phyloP scores from a whole-genome alignment of 306 rosid species.

The Vigna mungo region DNA sequence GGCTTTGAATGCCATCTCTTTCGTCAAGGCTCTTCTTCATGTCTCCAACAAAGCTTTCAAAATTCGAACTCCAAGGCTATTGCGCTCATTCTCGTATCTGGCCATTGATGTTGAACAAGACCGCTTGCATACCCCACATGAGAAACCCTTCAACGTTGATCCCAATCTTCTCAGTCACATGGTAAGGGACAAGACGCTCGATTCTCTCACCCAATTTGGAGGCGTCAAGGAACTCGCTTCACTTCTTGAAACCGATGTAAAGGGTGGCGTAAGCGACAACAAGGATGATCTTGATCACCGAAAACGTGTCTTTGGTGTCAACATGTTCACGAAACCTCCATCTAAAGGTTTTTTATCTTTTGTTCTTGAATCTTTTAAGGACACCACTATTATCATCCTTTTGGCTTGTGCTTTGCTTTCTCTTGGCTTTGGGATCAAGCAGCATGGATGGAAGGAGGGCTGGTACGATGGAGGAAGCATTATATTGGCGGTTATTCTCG shows the following conservation, averaged over 20 bases:
- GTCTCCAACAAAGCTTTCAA: neutral
- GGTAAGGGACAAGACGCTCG: neutral
- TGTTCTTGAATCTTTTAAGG: slow-evolving; percentile 8
- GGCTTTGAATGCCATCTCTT: neutral
- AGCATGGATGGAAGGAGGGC: neutral
- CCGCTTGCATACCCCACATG: too few species aligned
- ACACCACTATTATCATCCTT: neutral
- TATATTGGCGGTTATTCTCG: neutral
- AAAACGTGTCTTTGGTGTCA: neutral
- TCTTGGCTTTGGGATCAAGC: neutral
- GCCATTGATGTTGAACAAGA: neutral
- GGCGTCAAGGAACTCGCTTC: neutral
- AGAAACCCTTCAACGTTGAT: neutral
- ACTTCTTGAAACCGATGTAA: neutral
- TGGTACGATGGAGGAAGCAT: slow-evolving; percentile 27
- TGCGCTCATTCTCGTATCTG: neutral
- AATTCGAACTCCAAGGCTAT: neutral
- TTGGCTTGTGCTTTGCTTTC: slow-evolving; percentile 1
- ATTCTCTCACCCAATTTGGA: neutral
- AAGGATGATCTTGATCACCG: neutral
- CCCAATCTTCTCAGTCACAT: neutral
- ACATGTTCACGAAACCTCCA: neutral
- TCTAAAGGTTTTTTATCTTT: neutral
- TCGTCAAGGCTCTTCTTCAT: neutral
- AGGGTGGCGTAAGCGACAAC: neutral